Percentiles rank a stretch among this genome's conserved stretches.
phyloP scores from a whole-genome alignment of 768 basidiomycete species.

The Melanogaster broomeanus region DNA sequence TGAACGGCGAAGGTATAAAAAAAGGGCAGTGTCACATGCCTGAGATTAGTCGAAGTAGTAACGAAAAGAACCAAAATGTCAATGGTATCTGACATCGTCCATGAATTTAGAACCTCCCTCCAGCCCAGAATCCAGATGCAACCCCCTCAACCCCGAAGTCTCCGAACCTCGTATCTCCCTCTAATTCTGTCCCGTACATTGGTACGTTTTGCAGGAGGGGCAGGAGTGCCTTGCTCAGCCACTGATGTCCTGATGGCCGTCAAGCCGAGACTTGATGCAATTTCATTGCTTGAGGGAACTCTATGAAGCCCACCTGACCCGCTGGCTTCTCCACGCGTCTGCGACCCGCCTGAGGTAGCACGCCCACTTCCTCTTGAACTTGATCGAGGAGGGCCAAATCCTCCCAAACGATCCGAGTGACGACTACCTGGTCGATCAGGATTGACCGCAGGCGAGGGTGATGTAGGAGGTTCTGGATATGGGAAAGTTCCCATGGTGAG shows the following conservation, averaged over 20 bases:
- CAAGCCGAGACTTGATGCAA: conserved; percentile 46
- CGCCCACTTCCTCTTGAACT: conserved; percentile 37
- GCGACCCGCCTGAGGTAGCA: conserved; percentile 27
- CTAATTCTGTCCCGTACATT: conserved; percentile 84
- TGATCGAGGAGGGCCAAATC: conserved; percentile 37
- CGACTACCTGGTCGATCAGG: conserved; percentile 34
- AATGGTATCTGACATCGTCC: not conserved
- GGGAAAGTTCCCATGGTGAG: conserved; percentile 38
- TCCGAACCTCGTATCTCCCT: conserved; percentile 81
- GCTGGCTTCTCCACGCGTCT: conserved; percentile 25
- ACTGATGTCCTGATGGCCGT: conserved; percentile 38
- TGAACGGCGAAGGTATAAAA: conserved; percentile 1
- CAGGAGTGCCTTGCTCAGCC: conserved; percentile 43
- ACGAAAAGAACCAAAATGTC: conserved; percentile 6
- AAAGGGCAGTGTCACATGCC: conserved; percentile 1
- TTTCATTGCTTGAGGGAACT: conserved; percentile 45
- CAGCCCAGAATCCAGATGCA: conserved; percentile 70
- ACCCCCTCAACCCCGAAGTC: conserved; percentile 82
- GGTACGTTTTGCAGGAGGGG: conserved; percentile 59
- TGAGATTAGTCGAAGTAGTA: conserved; percentile 7
- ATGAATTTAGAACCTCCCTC: conserved; percentile 41
- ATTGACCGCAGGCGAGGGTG: conserved; percentile 34
- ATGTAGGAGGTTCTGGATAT: conserved; percentile 35
- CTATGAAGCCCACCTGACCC: conserved; percentile 30
- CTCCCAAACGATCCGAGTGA: conserved; percentile 31